Base-by-base conservation (phyloP, 805 yeast species). In the Yarrowia divulgata region DNA sequence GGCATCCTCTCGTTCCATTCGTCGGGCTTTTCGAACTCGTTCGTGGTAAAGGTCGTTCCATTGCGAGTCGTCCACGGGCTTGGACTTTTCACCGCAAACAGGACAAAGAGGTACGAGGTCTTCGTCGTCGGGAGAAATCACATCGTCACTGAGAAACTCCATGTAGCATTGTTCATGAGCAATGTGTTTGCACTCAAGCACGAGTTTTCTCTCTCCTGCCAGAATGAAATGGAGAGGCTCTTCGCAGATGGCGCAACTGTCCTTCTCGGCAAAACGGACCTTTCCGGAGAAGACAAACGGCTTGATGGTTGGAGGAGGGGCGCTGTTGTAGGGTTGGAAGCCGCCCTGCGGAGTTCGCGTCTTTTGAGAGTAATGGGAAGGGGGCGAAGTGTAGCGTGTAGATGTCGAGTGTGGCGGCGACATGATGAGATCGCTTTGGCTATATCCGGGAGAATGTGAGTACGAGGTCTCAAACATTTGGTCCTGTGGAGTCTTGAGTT, bases 91-190 rank as follows among this genome's bases (percentile, higher is more conserved):
- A 6, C 66, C 66, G 8, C 66, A 60, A 12, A 45, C 45, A 12
- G 66, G 66, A 45, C 66, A 60, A 1, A 13, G 32, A 8, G 66
- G 66, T 0, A 43, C 42, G 6, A 45, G 42, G 42, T 60, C 66
- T 10, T 19, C n/a, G 19, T 63, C 68, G 13, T 63, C 68, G 16
- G 57, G 57, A 1, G 57, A 48, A 18, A 63, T 6, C 18, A 63
- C 57, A n/a, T 63, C 68, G 13, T 39, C 57, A 0, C 48, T 19
- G 23, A 63, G 55, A 13, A 34, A 63, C 57, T 48, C 55, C 57
- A 63, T 35, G 39, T 48, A 63, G 39, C 68, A 63, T 29, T 63
- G 57, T 32, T 63, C 68, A 16, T 63, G 68, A 2, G 46, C 55
- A 16, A 14, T 29, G 35, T 63, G 68, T 29, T 37, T 39, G 57